phyloP scores from a whole-genome alignment of 805 yeast genomes.

The Nematodospora valgi region DNA sequence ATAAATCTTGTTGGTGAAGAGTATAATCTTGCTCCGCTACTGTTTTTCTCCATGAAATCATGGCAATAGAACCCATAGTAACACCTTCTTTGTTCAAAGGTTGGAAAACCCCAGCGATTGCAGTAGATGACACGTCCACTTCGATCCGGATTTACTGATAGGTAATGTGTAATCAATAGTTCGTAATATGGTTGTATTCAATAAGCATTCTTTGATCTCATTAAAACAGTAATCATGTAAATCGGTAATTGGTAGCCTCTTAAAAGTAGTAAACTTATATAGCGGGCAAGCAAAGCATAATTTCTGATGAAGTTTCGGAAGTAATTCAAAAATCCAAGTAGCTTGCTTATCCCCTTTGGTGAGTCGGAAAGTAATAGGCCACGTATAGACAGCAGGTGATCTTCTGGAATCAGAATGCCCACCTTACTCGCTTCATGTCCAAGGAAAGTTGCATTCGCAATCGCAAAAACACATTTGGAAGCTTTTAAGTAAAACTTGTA shows the following conservation, averaged over 20 bases:
- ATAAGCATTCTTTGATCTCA: neutral
- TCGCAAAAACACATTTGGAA: conserved; percentile 1
- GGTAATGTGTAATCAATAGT: neutral
- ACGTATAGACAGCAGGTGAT: neutral
- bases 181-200: neutral
- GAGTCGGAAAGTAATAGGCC: neutral
- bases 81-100: neutral
- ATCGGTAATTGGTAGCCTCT: neutral
- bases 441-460: neutral
- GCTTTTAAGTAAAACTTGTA: conserved; percentile 1
- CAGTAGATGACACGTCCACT: conserved; percentile 2
- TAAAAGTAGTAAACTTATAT: neutral
- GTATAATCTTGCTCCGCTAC: neutral
- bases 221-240: neutral
- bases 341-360: conserved; percentile 1
- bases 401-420: conserved; percentile 2
- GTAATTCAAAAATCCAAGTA: conserved; percentile 2
- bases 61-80: conserved; percentile 1
- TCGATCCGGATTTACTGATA: conserved; percentile 1
- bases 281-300: neutral
- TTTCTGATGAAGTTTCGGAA: neutral
- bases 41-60: conserved; percentile 1
- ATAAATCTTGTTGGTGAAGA: conserved; percentile 4
- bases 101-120: conserved; percentile 3
- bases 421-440: neutral